Conservation (phyloP, 2,329 filamentous ascomycete species). For the Samsoniella hepiali region DNA sequence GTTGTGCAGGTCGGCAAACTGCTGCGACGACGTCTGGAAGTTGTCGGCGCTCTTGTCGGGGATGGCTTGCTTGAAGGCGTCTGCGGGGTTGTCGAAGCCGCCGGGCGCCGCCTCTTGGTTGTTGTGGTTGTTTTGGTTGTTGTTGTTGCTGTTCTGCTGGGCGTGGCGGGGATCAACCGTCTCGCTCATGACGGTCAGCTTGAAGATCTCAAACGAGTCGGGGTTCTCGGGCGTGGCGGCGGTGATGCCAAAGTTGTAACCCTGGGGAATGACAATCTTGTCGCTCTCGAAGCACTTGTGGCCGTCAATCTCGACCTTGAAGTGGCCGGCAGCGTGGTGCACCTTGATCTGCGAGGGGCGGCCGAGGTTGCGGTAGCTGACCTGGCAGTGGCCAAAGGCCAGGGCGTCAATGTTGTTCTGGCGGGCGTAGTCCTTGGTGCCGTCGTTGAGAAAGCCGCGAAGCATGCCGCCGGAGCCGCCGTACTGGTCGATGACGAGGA, state of each 20-base stretch:
- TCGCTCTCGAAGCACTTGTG: conserved; percentile 77
- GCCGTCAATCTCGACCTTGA: conserved; percentile 80
- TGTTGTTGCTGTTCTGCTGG: conserved; percentile 28
- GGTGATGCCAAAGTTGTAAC: conserved; percentile 82
- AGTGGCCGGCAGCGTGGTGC: conserved; percentile 57
- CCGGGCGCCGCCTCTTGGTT: conserved; percentile 19
- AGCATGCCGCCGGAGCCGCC: conserved; percentile 75
- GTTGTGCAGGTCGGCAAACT: conserved; percentile 83
- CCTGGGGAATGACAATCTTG: conserved; percentile 72
- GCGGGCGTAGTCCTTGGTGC: conserved; percentile 71
- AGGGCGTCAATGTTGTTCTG: conserved; percentile 77
- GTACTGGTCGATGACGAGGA: conserved; percentile 79
- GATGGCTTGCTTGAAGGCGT: conserved; percentile 40
- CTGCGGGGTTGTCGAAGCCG: conserved; percentile 20
- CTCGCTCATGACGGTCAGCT: conserved; percentile 70
- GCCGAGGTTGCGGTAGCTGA: conserved; percentile 87
- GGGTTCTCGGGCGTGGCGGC: conserved; percentile 87
- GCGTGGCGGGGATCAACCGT: conserved; percentile 26
- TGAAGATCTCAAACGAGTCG: conserved; percentile 92
- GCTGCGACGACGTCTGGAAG: conserved; percentile 51
- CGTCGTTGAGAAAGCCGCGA: conserved; percentile 92
- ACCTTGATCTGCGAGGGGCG: conserved; percentile 77
- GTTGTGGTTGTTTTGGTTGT: conserved; percentile 28
- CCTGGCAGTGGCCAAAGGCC: conserved; percentile 90
- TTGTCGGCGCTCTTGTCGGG: conserved; percentile 47